Evolutionary conservation across 306 rosid genomes (phyloP).

Genomic region (Citrullus mucosospermus): DNA sequence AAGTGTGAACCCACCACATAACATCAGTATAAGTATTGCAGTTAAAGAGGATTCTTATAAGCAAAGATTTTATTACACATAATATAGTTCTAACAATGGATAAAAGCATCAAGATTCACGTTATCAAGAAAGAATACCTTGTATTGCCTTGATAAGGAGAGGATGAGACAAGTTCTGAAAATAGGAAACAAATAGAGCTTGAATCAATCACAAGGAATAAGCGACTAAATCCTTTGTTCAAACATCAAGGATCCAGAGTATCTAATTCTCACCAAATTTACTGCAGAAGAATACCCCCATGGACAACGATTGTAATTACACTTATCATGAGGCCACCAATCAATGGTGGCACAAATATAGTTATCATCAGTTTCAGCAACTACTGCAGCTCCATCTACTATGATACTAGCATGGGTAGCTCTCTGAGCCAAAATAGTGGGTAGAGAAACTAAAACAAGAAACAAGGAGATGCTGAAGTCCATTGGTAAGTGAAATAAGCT

Average conservation of each 20-base stretch:
- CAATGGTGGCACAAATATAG: conserved; percentile 88
- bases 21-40: background rate
- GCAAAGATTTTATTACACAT: background rate
- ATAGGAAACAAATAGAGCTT: conserved; percentile 7
- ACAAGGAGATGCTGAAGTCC: conserved; percentile 35
- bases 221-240: background rate
- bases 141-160: conserved; percentile 60
- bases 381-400: conserved; percentile 39
- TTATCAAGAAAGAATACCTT: conserved; percentile 37
- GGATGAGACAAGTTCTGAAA: conserved; percentile 41
- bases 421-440: conserved; percentile 33
- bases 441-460: conserved; percentile 42
- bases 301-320: conserved; percentile 80
- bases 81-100: background rate
- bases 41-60: background rate
- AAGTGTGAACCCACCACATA: background rate
- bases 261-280: conserved; percentile 47
- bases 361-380: conserved; percentile 54
- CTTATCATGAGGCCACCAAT: conserved; percentile 96
- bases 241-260: background rate
- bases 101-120: background rate
- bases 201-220: background rate
- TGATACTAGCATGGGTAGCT: conserved; percentile 25
- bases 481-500: conserved; percentile 23
- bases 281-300: conserved; percentile 64